A percentile compares a stretch with the other conserved stretches of the same genome.
phyloP scores from a whole-genome alignment of 805 yeast genomes.

The Torulaspora gathmanii region DNA sequence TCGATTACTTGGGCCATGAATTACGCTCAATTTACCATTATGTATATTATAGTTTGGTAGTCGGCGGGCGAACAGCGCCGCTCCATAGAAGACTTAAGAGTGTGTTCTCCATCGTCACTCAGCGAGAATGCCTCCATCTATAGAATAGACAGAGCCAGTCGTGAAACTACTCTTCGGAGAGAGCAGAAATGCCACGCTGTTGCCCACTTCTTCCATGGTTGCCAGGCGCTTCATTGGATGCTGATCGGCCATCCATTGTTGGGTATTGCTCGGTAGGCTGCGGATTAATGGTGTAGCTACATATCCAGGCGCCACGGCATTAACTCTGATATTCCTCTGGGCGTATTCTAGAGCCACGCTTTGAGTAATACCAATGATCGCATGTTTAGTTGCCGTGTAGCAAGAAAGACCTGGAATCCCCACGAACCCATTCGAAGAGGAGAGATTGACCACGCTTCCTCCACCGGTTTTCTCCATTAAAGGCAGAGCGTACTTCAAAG shows the following conservation, averaged over 20 bases:
- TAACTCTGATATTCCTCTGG: background rate
- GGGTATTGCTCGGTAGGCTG: background rate
- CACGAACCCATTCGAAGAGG: background rate
- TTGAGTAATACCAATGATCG: background rate
- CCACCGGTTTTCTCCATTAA: background rate
- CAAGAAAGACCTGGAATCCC: background rate
- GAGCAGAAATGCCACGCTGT: background rate
- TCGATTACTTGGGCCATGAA: too few relatives aligned
- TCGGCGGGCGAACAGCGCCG: too few relatives aligned
- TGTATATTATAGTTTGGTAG: too few relatives aligned
- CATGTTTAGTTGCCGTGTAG: constrained; percentile 1
- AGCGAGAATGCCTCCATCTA: background rate
- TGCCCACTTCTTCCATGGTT: constrained; percentile 1
- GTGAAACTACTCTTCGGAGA: constrained; percentile 1
- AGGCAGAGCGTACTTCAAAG: background rate
- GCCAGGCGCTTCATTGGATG: constrained; percentile 2
- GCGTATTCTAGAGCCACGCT: constrained; percentile 1
- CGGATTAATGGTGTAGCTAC: background rate
- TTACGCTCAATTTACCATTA: too few relatives aligned
- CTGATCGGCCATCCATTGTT: constrained; percentile 1
- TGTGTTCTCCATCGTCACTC: background rate
- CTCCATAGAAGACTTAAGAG: too few relatives aligned
- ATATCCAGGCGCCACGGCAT: constrained; percentile 1
- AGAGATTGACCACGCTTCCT: background rate
- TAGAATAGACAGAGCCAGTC: background rate